These are phyloP conservation scores for Malania oleifera DNA, from an alignment of 164 flowering plant species.

Conservation along the genomic window DNA sequence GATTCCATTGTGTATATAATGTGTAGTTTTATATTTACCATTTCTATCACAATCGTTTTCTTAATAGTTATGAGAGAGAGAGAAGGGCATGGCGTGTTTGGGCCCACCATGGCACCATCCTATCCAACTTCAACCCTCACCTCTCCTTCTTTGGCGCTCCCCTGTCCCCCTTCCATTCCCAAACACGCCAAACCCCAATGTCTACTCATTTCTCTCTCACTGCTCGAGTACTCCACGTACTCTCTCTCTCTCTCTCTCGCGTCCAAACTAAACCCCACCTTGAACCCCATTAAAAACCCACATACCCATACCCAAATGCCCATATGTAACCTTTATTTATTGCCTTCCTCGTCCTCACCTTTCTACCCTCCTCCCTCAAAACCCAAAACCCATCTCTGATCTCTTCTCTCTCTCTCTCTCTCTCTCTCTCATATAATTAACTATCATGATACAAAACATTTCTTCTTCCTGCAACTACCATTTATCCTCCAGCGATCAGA, in stretches of 20 bases:
- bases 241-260: slow-evolving; percentile 4
- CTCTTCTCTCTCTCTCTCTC: slow-evolving; percentile 15
- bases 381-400: slow-evolving; percentile 9
- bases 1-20: no score
- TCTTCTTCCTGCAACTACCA: slow-evolving; percentile 19
- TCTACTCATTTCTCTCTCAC: slow-evolving; percentile 13
- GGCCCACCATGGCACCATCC: no score
- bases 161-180: slow-evolving; percentile 34
- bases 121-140: slow-evolving; percentile 17
- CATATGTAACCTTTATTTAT: slow-evolving; percentile 14
- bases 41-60: no score
- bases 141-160: slow-evolving; percentile 26
- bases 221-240: slow-evolving; percentile 15
- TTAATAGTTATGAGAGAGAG: no score
- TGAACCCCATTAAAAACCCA: slow-evolving; percentile 2
- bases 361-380: slow-evolving; percentile 16
- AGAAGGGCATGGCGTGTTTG: no score
- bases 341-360: slow-evolving; percentile 17
- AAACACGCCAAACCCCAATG: slow-evolving; percentile 20
- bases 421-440: slow-evolving; percentile 2
- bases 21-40: no score
- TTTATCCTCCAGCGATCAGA: slow-evolving; percentile 26
- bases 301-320: slow-evolving; percentile 8
- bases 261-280: not conserved
- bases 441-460: slow-evolving; percentile 33